Conservation (phyloP, 148 eudicot species). For the Fagopyrum homotropicum region DNA sequence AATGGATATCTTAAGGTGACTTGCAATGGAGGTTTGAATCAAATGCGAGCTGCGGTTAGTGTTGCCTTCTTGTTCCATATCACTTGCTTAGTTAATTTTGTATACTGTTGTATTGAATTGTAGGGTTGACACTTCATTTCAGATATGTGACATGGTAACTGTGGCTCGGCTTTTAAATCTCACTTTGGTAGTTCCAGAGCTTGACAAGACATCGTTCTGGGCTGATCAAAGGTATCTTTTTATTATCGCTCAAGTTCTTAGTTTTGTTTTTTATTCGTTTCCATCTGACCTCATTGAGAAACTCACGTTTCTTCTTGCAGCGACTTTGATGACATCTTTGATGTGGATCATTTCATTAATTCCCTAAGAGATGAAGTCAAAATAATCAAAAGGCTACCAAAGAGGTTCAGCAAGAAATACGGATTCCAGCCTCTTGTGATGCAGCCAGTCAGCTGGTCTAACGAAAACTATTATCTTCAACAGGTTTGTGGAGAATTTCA, state of each 20-base stretch:
- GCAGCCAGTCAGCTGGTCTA: conserved; percentile 89
- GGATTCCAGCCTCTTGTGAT: conserved; percentile 44
- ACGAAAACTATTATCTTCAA: conserved; percentile 76
- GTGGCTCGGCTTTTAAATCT: conserved; percentile 86
- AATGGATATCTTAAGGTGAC: conserved; percentile 77
- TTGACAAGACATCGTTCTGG: conserved; percentile 97
- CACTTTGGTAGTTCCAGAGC: conserved; percentile 90
- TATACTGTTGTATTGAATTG: conserved; percentile 22
- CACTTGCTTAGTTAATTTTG: neutral
- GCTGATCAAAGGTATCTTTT: conserved; percentile 81
- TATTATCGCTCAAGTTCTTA: neutral
- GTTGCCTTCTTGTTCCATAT: neutral
- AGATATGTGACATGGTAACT: conserved; percentile 96
- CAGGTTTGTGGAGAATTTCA: conserved; percentile 44
- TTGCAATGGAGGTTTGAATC: conserved; percentile 95
- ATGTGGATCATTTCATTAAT: conserved; percentile 81
- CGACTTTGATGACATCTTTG: conserved; percentile 88
- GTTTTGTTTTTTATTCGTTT: neutral
- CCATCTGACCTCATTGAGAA: neutral
- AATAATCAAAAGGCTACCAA: conserved; percentile 70
- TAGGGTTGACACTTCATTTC: conserved; percentile 21
- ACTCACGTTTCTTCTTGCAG: conserved; percentile 29
- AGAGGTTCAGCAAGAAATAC: conserved; percentile 48
- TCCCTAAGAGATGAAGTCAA: conserved; percentile 80
- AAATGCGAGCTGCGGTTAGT: conserved; percentile 92